Percentiles rank a stretch among this genome's conserved stretches.
Evolutionary conservation across 2,329 filamentous ascomycete species (phyloP).

Genomic region (Fusarium citri): DNA sequence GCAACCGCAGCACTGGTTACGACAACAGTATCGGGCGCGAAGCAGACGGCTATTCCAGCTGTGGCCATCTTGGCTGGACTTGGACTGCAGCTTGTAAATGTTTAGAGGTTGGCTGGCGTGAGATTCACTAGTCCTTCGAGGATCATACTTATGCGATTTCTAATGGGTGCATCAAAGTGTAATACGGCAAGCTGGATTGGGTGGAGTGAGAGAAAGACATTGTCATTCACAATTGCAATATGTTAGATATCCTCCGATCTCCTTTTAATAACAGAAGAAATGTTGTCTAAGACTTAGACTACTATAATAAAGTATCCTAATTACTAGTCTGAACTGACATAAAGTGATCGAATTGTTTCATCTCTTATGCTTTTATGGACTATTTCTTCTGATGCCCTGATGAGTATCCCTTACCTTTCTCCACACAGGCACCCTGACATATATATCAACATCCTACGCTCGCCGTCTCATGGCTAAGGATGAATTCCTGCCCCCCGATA

Average conservation of each 20-base stretch:
- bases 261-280: rapidly evolving
- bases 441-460: too few species aligned
- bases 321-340: background rate
- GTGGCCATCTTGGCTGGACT: background rate
- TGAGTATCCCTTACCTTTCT: too few species aligned
- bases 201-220: background rate
- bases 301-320: background rate
- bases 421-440: too few species aligned
- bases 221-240: too few species aligned
- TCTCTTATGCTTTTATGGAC: background rate
- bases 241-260: background rate
- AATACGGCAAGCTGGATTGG: background rate
- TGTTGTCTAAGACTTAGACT: background rate
- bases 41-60: background rate
- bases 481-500: too few species aligned
- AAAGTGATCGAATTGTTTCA: background rate
- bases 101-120: rapidly evolving
- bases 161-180: too few species aligned
- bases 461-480: too few species aligned
- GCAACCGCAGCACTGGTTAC: background rate
- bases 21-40: background rate
- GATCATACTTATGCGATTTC: too few species aligned
- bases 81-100: background rate
- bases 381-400: too few species aligned
- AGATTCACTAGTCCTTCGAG: background rate